Conservation (phyloP, 2,329 filamentous ascomycete species). For the Sporothrix luriei region DNA sequence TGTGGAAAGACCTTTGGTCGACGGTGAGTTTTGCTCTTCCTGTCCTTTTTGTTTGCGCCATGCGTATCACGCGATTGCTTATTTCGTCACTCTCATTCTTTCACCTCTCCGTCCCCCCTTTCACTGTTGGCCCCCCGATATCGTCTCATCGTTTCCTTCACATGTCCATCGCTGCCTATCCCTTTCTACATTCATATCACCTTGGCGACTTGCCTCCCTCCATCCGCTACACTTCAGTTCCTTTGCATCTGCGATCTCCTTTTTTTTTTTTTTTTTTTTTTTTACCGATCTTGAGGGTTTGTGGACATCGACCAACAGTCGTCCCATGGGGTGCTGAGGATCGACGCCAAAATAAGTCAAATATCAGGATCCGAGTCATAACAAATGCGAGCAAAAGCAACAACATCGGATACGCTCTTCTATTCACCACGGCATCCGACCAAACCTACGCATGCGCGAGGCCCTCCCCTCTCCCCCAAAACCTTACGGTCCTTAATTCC, state of each 20-base stretch:
- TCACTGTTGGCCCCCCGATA: not conserved
- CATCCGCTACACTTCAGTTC: not conserved
- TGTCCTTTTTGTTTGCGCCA: not conserved
- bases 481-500: not conserved
- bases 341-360: not conserved
- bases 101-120: not conserved
- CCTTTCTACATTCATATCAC: not conserved
- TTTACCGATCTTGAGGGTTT: not conserved
- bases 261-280: conserved; percentile 6
- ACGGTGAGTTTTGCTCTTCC: conserved; percentile 52
- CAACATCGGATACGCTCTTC: not conserved
- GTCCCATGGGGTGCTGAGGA: not conserved
- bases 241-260: not conserved
- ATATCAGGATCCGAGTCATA: not conserved
- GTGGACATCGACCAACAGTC: too few species aligned
- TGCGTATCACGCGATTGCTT: not conserved
- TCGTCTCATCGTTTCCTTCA: not conserved
- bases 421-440: conserved; percentile 9
- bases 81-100: not conserved
- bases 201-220: conserved; percentile 7
- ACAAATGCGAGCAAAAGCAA: not conserved
- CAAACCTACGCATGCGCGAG: not conserved
- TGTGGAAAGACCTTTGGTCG: conserved; percentile 66
- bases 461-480: not conserved
- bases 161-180: not conserved